Evolutionary conservation across 1,284 basidiomycete species (phyloP), one percentile per base, ranked within the genome.

Genomic region (Rhodofomes roseus): DNA sequence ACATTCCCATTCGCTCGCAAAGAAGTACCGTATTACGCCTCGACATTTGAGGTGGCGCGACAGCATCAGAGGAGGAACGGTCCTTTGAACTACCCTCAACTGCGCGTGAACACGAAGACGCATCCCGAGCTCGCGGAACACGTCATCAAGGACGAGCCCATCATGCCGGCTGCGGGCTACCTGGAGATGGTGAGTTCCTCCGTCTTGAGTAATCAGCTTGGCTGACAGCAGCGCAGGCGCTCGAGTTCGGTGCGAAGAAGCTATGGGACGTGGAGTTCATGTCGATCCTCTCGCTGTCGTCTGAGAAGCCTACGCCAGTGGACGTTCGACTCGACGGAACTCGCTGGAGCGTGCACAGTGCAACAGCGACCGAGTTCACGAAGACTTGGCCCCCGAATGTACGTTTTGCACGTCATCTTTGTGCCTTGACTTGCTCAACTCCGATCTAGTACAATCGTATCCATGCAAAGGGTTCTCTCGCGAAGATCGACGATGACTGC

Each of bases 101-200:
- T 79, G 4, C 66, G 68, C 46, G 68, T 76, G 44, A 75, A 74
- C 60, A 54, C 66, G 6, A 60, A 66, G 27, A 76, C 74, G 2
- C 77, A 78, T 61, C 76, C 77, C 0, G 65, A 59, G 4, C 62
- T 80, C 2, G 74, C 73, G 0, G 70, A 77, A 34, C 79, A 81
- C 63, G 66, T 79, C 40, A 76, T 80, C 55, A 71, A 71, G 34
- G 67, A 64, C 20, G 71, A 79, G 54, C 73, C 78, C 0, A 79
- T 80, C 57, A 74, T 81, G 71, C 78, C 79, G 1, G 78, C 77
- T 1, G 70, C 78, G 16, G 79, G 76, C 3, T 80, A 70, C 58
- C 57, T 80, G 2, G 79, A 80, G 60, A 76, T 78, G 74, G 79
- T 79, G 60, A 23, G 65, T 39, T 37, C 23, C 1, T 31, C 11